Conservation (phyloP, 2,329 filamentous ascomycete genomes). For the Colletotrichum euphorbiae region DNA sequence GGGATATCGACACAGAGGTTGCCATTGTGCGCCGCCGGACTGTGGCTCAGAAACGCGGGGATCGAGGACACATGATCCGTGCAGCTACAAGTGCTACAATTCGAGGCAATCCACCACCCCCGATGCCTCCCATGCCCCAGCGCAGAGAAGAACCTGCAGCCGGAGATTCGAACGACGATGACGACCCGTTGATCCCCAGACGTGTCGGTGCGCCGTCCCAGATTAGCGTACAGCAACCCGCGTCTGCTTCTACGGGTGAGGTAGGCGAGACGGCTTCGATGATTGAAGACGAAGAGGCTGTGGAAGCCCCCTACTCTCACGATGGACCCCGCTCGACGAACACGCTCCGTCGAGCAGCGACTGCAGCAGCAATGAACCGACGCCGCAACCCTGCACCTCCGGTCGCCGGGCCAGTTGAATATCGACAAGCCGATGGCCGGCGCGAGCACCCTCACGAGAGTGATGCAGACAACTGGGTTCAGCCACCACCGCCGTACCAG, state of each 20-base stretch:
- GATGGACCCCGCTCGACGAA: conserved; percentile 76
- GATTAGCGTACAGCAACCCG: conserved; percentile 40
- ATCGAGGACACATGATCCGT: conserved; percentile 60
- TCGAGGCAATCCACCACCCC: conserved; percentile 43
- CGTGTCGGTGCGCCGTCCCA: conserved; percentile 54
- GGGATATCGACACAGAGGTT: conserved; percentile 81
- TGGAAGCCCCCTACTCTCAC: conserved; percentile 80
- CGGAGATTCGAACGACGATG: conserved; percentile 47
- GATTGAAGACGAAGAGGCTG: conserved; percentile 65
- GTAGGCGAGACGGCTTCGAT: conserved; percentile 60
- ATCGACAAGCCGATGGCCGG: conserved; percentile 76
- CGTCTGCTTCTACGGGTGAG: conserved; percentile 43
- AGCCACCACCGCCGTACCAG: conserved; percentile 84
- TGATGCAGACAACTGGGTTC: conserved; percentile 89
- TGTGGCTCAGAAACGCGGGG: conserved; percentile 70
- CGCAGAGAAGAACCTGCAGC: conserved; percentile 43
- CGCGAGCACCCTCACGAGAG: conserved; percentile 85
- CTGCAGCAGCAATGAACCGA: conserved; percentile 80
- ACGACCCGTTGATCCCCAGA: conserved; percentile 66
- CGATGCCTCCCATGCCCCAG: conserved; percentile 47
- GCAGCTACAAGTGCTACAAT: conserved; percentile 57
- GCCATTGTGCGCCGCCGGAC: conserved; percentile 82
- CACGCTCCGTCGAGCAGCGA: conserved; percentile 78
- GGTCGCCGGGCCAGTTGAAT: conserved; percentile 67
- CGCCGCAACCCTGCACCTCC: conserved; percentile 71